Conservation (phyloP, 2,329 filamentous ascomycete genomes). For the Didymella arachidicola region DNA sequence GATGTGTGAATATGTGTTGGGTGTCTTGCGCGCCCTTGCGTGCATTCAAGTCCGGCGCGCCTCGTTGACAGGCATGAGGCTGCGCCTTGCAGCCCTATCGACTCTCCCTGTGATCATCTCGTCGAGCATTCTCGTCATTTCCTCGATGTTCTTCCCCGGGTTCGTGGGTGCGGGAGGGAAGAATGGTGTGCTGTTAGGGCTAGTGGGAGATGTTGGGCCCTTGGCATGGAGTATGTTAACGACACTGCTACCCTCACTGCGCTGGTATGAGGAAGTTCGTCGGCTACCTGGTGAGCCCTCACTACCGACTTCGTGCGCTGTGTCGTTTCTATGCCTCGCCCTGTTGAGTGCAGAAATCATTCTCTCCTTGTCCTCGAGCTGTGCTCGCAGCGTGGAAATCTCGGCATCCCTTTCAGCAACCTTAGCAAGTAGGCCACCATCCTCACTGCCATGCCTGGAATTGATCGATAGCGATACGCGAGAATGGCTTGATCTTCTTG, state of each 20-base stretch:
- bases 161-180: conserved; percentile 32
- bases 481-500: conserved; percentile 86
- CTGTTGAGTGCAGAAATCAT: conserved; percentile 89
- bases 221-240: conserved; percentile 38
- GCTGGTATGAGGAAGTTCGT: conserved; percentile 46
- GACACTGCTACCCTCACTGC: conserved; percentile 43
- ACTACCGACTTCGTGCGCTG: conserved; percentile 66
- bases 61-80: conserved; percentile 36
- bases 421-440: conserved; percentile 74
- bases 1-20: not conserved
- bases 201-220: conserved; percentile 36
- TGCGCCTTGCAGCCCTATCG: conserved; percentile 62
- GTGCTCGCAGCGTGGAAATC: conserved; percentile 86
- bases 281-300: conserved; percentile 48
- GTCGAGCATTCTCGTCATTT: conserved; percentile 92
- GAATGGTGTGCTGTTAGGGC: conserved; percentile 28
- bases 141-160: conserved; percentile 75
- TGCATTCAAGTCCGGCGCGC: conserved; percentile 24
- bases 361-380: conserved; percentile 91
- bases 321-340: conserved; percentile 84
- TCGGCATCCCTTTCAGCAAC: conserved; percentile 91
- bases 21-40: conserved; percentile 14
- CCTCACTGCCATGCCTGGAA: conserved; percentile 73
- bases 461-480: conserved; percentile 79
- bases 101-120: conserved; percentile 93